Conservation (phyloP, 1,284 basidiomycete genomes). For the Cerrena zonata region DNA sequence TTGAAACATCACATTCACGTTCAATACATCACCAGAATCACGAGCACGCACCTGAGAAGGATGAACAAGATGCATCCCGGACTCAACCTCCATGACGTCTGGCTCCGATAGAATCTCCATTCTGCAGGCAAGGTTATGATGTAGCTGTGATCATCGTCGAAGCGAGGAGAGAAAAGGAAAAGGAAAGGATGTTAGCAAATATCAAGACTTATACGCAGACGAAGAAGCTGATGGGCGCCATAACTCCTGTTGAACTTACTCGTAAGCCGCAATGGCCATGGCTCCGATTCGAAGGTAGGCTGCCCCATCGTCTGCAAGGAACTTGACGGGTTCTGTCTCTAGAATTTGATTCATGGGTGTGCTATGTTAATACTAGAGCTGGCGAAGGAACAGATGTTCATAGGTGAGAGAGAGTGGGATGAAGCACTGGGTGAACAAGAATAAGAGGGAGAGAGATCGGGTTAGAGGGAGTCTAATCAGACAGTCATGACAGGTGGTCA, state of each 20-base stretch:
- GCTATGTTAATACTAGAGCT: too few species aligned
- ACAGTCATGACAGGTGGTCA: too few species aligned
- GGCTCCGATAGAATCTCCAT: constrained; percentile 28
- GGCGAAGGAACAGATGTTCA: too few species aligned
- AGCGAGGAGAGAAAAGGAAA: neutral
- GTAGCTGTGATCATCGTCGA: constrained; percentile 25
- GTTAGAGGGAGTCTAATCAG: too few species aligned
- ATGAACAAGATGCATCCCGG: constrained; percentile 22
- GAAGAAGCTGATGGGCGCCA: neutral
- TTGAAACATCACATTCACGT: too few species aligned
- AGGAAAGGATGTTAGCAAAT: neutral
- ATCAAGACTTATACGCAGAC: too few species aligned
- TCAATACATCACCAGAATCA: neutral
- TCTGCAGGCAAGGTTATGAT: constrained; percentile 33
- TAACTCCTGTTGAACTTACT: constrained; percentile 6
- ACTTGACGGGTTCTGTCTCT: neutral
- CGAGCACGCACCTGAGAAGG: constrained; percentile 24
- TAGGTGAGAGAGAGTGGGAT: too few species aligned
- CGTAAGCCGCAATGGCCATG: constrained; percentile 12
- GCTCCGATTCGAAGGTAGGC: constrained; percentile 10
- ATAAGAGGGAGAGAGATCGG: too few species aligned
- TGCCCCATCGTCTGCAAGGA: constrained; percentile 4
- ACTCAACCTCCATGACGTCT: constrained; percentile 3
- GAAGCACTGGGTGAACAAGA: too few species aligned
- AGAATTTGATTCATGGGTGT: neutral